phyloP scores from a whole-genome alignment of 441 rosid genomes.

The Metrosideros polymorpha region DNA sequence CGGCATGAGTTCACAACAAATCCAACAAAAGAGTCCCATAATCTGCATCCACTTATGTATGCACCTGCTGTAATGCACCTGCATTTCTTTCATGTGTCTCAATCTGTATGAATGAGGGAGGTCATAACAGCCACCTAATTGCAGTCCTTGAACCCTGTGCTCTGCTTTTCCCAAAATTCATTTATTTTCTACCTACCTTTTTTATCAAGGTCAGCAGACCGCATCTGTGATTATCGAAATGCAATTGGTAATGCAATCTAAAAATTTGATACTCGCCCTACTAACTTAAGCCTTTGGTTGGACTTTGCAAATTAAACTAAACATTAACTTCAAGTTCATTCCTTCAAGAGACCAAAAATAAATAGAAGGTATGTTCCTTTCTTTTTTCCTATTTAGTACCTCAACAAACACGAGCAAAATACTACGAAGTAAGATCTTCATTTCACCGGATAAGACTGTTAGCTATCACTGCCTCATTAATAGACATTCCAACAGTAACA shows the following conservation, averaged over 20 bases:
- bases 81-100: too few species aligned
- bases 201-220: too few species aligned
- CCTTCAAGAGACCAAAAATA: neutral
- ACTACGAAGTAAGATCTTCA: neutral
- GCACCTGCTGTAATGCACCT: too few species aligned
- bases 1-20: neutral
- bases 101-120: too few species aligned
- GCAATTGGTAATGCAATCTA: neutral
- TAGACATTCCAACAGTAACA: too few species aligned
- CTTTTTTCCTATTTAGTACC: neutral
- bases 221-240: rapidly evolving
- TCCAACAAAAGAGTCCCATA: too few species aligned
- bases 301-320: neutral
- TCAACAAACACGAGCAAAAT: neutral
- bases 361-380: neutral
- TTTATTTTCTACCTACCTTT: too few species aligned
- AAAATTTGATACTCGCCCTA: neutral
- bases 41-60: too few species aligned
- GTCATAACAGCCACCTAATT: too few species aligned
- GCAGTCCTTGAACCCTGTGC: too few species aligned
- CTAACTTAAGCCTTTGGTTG: neutral
- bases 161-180: too few species aligned
- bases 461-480: too few species aligned
- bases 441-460: neutral
- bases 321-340: neutral